Evolutionary conservation across 179 eudicot genomes (phyloP).

Genomic region (Silene vulgaris): DNA sequence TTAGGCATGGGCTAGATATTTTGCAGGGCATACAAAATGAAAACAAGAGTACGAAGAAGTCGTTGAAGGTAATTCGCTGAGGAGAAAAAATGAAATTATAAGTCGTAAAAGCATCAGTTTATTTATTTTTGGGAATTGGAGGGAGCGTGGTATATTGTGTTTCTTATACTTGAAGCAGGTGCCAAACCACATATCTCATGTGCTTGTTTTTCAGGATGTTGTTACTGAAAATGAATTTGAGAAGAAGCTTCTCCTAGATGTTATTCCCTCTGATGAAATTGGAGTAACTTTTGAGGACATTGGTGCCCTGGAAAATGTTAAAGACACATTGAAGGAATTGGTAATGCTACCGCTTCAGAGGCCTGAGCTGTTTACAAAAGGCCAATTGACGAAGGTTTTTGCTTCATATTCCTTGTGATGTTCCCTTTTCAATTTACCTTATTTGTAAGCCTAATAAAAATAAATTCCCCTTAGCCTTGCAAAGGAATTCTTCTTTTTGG

Average conservation of each 20-base stretch:
- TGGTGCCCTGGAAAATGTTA: conserved; percentile 83
- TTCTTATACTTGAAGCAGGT: not conserved
- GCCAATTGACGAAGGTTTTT: conserved; percentile 79
- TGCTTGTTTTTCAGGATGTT: conserved; percentile 55
- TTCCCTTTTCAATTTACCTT: not conserved
- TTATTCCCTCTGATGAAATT: conserved; percentile 82
- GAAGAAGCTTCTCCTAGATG: conserved; percentile 78
- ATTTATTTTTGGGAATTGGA: not conserved
- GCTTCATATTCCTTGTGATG: not conserved
- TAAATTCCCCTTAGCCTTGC: conserved; percentile 58
- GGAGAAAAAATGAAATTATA: not conserved
- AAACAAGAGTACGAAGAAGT: conserved; percentile 66
- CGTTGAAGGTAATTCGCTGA: conserved; percentile 55
- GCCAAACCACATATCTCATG: not conserved
- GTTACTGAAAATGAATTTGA: conserved; percentile 88
- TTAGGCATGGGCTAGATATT: conserved; percentile 57
- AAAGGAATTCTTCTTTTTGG: conserved; percentile 89
- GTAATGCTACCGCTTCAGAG: conserved; percentile 94
- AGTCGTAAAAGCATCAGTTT: not conserved
- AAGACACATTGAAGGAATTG: conserved; percentile 76
- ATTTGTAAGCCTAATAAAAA: conserved; percentile 8
- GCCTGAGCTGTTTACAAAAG: conserved; percentile 81
- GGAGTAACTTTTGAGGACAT: conserved; percentile 88
- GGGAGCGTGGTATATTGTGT: not conserved
- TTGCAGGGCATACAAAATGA: conserved; percentile 71